Evolutionary conservation across 768 basidiomycete species (phyloP), one percentile per base, ranked within the genome.

Genomic region (Suillus bovinus): DNA sequence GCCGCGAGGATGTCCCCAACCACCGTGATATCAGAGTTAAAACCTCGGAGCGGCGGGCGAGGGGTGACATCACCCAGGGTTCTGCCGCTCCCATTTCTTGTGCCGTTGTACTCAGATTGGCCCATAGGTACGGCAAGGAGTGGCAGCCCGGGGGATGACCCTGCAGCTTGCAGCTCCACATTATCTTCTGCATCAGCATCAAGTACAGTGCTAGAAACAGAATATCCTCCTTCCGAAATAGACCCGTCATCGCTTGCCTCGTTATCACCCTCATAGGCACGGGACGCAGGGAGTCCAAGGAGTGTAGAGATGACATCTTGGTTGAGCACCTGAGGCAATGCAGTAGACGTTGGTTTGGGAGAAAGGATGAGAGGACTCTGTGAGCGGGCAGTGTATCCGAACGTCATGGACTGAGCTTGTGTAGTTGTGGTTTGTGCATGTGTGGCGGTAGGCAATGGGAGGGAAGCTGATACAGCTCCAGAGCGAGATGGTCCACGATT

Each of bases 241-340:
- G 78, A 79, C 0, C 66, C 68, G 31, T 72, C 71, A 38, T 71
- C 69, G 33, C 76, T 71, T 55, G 69, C 64, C 68, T 87, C 86
- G 61, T 86, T 85, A 61, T 87, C 86, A 9, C 84, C 86, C 70
- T 87, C 86, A 31, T 83, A 76, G 55, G 76, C 70, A 38, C 77
- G 74, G 9, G 75, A 77, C 6, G 76, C 74, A 2, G 77, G 74
- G 44, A 88, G 76, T 5, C 89, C 88, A 3, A 90, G 78, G 10
- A 92, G 80, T 4, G 82, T 78, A 2, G 84, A 84, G 41, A 90
- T 84, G 42, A 91, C 89, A 60, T 89, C 84, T 70, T 88, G 86
- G 58, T 84, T 86, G 50, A 92, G 82, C 22, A 91, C 81, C 69
- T 90, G 88, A 0, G 89, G 88, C 7, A 79, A 76, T 13, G 82